Evolutionary conservation across 2,329 filamentous ascomycete genomes (phyloP).

Genomic region (Fusarium verrucosum): DNA sequence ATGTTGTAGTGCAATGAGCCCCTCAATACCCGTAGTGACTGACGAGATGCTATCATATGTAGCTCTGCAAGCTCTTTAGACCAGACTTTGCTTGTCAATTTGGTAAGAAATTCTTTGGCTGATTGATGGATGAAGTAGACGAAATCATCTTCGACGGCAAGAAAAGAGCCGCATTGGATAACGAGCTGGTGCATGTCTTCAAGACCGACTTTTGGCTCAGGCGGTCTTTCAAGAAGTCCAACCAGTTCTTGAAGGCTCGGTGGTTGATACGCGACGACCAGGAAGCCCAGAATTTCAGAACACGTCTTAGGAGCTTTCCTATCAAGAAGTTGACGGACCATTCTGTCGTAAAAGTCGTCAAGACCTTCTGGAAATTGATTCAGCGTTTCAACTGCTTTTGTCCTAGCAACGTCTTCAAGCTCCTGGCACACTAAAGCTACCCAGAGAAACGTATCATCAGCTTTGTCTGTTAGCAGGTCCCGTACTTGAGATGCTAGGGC

Average conservation of each 20-base stretch:
- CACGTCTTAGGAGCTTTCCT: no score
- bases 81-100: no score
- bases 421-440: rapidly evolving
- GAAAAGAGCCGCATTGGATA: neutral
- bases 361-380: neutral
- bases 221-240: neutral
- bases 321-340: no score
- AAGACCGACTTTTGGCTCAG: no score
- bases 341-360: rapidly evolving
- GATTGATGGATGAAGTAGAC: neutral
- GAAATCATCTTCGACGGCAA: rapidly evolving
- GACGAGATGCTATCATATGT: neutral
- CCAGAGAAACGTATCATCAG: neutral
- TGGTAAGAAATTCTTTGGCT: neutral
- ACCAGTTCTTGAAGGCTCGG: no score
- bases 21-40: rapidly evolving
- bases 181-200: no score
- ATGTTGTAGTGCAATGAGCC: rapidly evolving
- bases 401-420: rapidly evolving
- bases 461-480: neutral
- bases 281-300: no score
- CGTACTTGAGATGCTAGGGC: no score
- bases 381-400: no score
- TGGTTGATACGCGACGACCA: no score
- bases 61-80: neutral